These are phyloP conservation scores for Acer negundo DNA, from an alignment of 345 rosid genomes.

Conservation along the genomic window DNA sequence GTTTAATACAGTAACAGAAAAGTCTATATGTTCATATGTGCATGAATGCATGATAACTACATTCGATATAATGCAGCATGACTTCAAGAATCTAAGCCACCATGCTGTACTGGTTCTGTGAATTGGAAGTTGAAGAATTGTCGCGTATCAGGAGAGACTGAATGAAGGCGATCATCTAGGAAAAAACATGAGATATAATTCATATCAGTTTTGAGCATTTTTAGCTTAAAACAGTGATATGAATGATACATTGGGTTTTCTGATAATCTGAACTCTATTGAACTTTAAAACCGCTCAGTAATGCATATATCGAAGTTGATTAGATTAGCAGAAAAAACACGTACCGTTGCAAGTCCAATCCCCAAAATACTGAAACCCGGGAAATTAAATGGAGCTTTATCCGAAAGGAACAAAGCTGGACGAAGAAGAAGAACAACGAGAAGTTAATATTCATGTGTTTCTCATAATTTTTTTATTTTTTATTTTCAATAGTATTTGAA, in stretches of 20 bases:
- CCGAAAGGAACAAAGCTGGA: slow-evolving; percentile 82
- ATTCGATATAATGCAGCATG: background rate
- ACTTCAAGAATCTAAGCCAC: slow-evolving; percentile 22
- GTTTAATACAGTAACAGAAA: too few relatives aligned
- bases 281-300: background rate
- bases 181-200: background rate
- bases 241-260: background rate
- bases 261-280: too few relatives aligned
- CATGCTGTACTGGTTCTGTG: slow-evolving; percentile 12
- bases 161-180: slow-evolving; percentile 73
- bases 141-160: slow-evolving; percentile 62
- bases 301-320: too few relatives aligned
- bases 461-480: background rate
- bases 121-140: slow-evolving; percentile 25
- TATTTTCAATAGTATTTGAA: background rate
- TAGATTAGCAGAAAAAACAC: background rate
- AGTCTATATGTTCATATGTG: too few relatives aligned
- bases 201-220: background rate
- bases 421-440: slow-evolving; percentile 5
- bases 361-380: slow-evolving; percentile 87
- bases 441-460: background rate
- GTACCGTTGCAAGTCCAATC: slow-evolving; percentile 59
- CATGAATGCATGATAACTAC: too few relatives aligned
- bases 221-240: background rate
- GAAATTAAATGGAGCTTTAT: slow-evolving; percentile 71